Evolutionary conservation across 148 eudicot species (phyloP), one percentile per base, ranked within the genome.

Genomic region (Polygonum aviculare): DNA sequence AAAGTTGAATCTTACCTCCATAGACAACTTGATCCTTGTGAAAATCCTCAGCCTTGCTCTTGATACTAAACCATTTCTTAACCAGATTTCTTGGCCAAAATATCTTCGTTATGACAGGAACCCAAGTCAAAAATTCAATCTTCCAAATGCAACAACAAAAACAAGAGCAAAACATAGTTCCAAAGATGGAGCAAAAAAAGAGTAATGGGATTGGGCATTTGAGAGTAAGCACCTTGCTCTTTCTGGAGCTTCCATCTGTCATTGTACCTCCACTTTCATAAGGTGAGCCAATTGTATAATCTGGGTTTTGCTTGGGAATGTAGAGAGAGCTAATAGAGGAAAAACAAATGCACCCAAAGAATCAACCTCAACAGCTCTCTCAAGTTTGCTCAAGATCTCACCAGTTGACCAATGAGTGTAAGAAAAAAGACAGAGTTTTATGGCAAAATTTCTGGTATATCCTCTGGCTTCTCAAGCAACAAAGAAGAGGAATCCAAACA

Each of bases 21-120:
- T 70, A 49, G 44, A 36, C 73, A 39, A 69, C 48, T 16, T 69
- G 73, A 38, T 69, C 73, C 48, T 38, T 41, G 22, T 69, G 73
- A 69, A 69, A 69, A 12, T 41, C 73, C 73, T 69, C 73, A 38
- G 48, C 73, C 39, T 69, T 88, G 81, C 80, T 82, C 85, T 81
- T 83, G 84, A 84, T 79, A 50, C 80, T 88, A 78, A 88, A 79
- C 91, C 91, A 88, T 84, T 88, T 88, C 88, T 88, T 88, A 75
- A 88, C 89, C 75, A 88, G 83, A 55, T 81, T 83, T 78, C 86
- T 88, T 3, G 81, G 57, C 82, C 80, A 85, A 78, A 93, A 93
- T 80, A 89, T 81, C 98, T 91, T 84, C 73, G 39, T 36, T 69
- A 22, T 60, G 12, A 60, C 67, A 60, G 38, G 5, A 41, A 38